Percentiles rank a stretch among this genome's conserved stretches.
These are phyloP conservation scores for Calonectria pseudoturangicola DNA, from an alignment of 2,329 filamentous ascomycete genomes.

Conservation along the genomic window DNA sequence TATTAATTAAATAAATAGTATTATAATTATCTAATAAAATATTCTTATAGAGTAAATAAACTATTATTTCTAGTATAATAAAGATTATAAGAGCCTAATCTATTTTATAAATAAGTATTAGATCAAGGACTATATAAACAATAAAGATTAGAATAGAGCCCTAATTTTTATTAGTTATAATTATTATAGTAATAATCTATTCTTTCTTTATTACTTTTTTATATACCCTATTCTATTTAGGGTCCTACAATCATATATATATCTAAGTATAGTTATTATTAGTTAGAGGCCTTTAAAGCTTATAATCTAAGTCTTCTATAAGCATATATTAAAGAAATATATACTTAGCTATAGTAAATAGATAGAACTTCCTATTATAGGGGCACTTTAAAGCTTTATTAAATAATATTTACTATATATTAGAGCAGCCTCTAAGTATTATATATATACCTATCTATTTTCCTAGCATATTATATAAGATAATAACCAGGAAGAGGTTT, in stretches of 20 bases:
- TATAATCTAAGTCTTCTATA: no score
- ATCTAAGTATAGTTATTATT: neutral
- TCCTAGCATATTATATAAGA: no score
- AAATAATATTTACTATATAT: no score
- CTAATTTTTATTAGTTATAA: neutral
- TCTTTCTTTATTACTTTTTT: neutral
- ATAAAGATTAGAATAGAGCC: neutral
- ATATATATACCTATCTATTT: no score
- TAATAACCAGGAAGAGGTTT: no score
- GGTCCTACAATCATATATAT: neutral
- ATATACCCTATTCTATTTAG: neutral
- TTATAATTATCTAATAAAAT: neutral
- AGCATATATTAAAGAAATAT: no score
- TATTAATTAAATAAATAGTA: constrained; percentile 2
- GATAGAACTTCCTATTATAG: no score
- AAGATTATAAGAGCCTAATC: no score
- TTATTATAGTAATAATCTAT: neutral
- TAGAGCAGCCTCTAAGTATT: no score
- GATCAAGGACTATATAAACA: neutral
- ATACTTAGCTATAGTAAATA: no score
- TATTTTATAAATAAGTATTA: no score
- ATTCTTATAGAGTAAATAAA: neutral
- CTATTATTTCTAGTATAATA: neutral
- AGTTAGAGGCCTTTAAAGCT: neutral
- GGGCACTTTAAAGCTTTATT: no score